A percentile compares a stretch with the other conserved stretches of the same genome.
phyloP scores from a whole-genome alignment of 371 early-diverging fungal species.

The Enterospora canceri region DNA sequence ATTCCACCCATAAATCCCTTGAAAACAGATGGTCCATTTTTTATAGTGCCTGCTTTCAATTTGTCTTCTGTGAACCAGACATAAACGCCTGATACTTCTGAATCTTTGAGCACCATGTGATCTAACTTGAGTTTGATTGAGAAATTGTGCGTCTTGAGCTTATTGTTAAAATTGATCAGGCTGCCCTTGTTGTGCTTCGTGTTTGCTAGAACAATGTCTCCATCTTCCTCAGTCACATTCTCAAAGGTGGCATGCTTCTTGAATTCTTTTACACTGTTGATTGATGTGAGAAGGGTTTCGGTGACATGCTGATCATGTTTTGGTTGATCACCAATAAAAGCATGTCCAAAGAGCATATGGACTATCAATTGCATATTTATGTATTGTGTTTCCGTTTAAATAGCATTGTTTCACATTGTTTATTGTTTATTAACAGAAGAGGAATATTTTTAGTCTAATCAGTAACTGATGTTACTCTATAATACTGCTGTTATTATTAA shows the following conservation, averaged over 20 bases:
- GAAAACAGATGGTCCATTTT: conserved; percentile 45
- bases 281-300: neutral
- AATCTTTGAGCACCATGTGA: conserved; percentile 10
- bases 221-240: neutral
- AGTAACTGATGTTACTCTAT: neutral
- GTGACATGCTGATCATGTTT: conserved; percentile 3
- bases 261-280: neutral
- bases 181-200: conserved; percentile 24
- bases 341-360: too few species aligned
- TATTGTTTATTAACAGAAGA: too few species aligned
- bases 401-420: too few species aligned
- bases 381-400: too few species aligned
- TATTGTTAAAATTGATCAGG: conserved; percentile 38
- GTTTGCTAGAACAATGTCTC: conserved; percentile 10
- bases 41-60: conserved; percentile 41
- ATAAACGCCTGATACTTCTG: conserved; percentile 52
- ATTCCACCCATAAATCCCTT: conserved; percentile 55
- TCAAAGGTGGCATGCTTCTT: conserved; percentile 1
- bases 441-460: neutral
- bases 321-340: neutral
- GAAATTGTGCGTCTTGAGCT: conserved; percentile 39
- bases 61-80: conserved; percentile 56
- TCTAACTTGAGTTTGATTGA: conserved; percentile 32
- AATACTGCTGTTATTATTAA: neutral
- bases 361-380: too few species aligned